Base-by-base conservation (phyloP, 768 basidiomycete genomes). In the Agrocybe chaxingu region DNA sequence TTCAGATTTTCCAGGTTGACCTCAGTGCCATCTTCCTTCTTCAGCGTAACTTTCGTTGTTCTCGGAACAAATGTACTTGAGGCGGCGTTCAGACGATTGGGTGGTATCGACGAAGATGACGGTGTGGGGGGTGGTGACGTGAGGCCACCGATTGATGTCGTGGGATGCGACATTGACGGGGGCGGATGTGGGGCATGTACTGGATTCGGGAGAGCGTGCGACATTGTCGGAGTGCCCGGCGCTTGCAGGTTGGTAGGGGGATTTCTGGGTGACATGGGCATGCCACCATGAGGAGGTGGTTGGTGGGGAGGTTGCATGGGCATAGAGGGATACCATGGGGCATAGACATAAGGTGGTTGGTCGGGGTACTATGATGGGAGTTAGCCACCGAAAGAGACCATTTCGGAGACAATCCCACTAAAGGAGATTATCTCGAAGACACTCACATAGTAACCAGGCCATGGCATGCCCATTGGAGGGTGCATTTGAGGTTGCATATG, bases 91-190 rank as follows among this genome's bases (percentile, higher is more conserved):
- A 90, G 73, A 9, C 78, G 74, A 55, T 66, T 75, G 13, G 69
- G 57, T 16, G 75, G 72, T 44, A 65, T 67, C 18, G 70, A 67
- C 7, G 76, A 62, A 2, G 82, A 71, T 1, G 82, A 78, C 1
- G 85, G 88, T 4, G 89, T 87, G 2, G 85, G 78, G 18, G 83
- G 83, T 2, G 87, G 83, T 3, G 85, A 85, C 0, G 85, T 78
- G 8, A 85, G 69, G 13, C 72, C 65, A 38, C 66, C 66, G 19
- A 79, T 70, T 52, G 70, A 77, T 46, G 70, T 73, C 7, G 85
- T 72, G 19, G 44, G 72, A 62, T 53, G 78, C 62, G 32, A 76
- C 66, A 57, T 74, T 66, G 35, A 69, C 0, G 78, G 79, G 30
- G 81, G 76, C 11, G 76, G 71, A 56, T 75, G 78, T 12, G 74